Percentiles rank a stretch among this genome's conserved stretches.
These are phyloP conservation scores for Lippia alba DNA, from an alignment of 305 asterid species.

Conservation along the genomic window DNA sequence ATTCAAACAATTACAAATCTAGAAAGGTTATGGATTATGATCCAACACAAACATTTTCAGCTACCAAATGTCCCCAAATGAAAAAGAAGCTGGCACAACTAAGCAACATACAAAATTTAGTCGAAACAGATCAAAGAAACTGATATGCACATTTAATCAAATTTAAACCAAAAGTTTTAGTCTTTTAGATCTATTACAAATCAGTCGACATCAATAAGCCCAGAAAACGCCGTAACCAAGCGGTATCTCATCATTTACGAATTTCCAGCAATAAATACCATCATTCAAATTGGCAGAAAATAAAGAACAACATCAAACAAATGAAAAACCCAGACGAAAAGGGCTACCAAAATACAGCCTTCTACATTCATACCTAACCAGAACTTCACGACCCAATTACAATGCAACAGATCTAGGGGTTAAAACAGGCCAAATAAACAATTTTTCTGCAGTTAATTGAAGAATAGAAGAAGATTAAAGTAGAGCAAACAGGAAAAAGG, in stretches of 20 bases:
- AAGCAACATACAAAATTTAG: neutral
- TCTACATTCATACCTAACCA: neutral
- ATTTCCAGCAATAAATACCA: neutral
- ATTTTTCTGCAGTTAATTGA: neutral
- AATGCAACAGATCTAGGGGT: slow-evolving; percentile 38
- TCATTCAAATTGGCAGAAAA: neutral
- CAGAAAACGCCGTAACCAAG: neutral
- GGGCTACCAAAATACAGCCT: neutral
- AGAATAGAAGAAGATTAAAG: neutral
- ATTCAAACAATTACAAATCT: neutral
- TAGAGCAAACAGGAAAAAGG: neutral
- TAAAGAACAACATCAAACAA: neutral
- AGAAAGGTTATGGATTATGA: neutral
- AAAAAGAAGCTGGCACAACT: slow-evolving; percentile 3
- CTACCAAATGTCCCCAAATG: neutral
- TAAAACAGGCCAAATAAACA: neutral
- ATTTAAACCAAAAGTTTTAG: neutral
- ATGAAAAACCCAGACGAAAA: neutral
- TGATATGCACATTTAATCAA: neutral
- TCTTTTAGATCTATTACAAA: slow-evolving; percentile 26
- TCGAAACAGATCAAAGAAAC: neutral
- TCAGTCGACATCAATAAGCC: slow-evolving; percentile 5
- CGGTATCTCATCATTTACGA: neutral
- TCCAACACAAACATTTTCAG: slow-evolving; percentile 5
- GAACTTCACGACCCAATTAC: neutral